Percentiles rank a stretch among this genome's conserved stretches.
phyloP scores from a whole-genome alignment of 345 rosid genomes.

The Hibiscus trionum region DNA sequence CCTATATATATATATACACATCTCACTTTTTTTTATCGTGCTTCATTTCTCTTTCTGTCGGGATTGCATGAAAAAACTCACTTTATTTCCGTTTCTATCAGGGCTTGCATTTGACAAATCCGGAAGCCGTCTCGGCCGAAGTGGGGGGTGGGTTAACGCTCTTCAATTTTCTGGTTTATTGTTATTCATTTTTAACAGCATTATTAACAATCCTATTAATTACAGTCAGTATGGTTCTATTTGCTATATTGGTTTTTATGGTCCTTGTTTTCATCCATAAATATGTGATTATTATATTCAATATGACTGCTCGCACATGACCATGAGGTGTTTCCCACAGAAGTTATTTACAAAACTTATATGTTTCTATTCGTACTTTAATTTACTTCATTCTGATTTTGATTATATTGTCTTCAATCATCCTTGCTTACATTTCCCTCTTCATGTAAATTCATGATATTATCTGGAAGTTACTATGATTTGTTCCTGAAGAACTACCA shows the following conservation, averaged over 20 bases:
- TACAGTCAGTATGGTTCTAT: background rate
- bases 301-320: background rate
- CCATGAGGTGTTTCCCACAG: background rate
- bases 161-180: background rate
- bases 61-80: background rate
- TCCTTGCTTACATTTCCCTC: background rate
- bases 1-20: background rate
- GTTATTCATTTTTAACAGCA: background rate
- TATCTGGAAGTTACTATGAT: slow-evolving; percentile 58
- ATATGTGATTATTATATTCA: background rate
- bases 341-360: background rate
- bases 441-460: background rate
- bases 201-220: background rate
- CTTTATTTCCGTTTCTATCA: background rate
- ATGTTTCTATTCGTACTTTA: background rate
- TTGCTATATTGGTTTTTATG: background rate
- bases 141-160: slow-evolving; percentile 1
- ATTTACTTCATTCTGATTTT: background rate
- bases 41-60: background rate
- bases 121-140: slow-evolving; percentile 1
- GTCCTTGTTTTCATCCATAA: background rate
- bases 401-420: background rate
- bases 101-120: slow-evolving; percentile 12
- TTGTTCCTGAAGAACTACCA: slow-evolving; percentile 63
- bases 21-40: background rate